Conservation (phyloP, 495 filamentous ascomycete species). For the Neurospora hispaniola region DNA sequence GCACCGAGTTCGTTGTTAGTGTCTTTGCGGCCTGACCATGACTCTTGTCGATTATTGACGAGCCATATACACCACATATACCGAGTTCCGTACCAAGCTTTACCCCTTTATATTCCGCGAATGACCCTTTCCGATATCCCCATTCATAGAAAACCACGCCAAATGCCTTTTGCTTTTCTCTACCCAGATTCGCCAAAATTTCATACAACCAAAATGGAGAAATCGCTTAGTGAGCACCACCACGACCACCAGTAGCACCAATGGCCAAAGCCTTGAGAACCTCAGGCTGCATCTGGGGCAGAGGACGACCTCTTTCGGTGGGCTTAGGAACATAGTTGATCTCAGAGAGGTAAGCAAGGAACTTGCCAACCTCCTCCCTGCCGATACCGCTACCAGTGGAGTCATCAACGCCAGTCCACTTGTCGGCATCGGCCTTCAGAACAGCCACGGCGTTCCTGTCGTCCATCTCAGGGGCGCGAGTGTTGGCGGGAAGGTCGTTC, state of each 20-base stretch:
- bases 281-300: conserved; percentile 43
- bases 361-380: conserved; percentile 60
- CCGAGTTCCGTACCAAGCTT: neutral
- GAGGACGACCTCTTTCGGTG: conserved; percentile 30
- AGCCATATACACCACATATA: neutral
- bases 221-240: conserved; percentile 20
- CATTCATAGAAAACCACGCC: neutral
- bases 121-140: neutral
- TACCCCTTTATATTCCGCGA: neutral
- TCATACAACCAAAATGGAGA: neutral
- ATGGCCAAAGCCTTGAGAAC: conserved; percentile 36
- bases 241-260: conserved; percentile 19
- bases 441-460: conserved; percentile 59
- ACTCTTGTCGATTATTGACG: neutral
- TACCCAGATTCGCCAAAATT: neutral
- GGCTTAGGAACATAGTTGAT: conserved; percentile 61
- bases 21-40: neutral
- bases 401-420: conserved; percentile 52
- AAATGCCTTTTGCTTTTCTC: neutral
- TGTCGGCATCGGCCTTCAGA: conserved; percentile 47
- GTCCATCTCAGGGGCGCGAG: conserved; percentile 71
- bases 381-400: conserved; percentile 53
- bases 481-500: conserved; percentile 64
- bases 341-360: conserved; percentile 59
- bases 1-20: neutral